Percentiles rank a stretch among this genome's conserved stretches.
phyloP scores from a whole-genome alignment of 2,329 filamentous ascomycete species.

The Ophioceras dolichostomum region DNA sequence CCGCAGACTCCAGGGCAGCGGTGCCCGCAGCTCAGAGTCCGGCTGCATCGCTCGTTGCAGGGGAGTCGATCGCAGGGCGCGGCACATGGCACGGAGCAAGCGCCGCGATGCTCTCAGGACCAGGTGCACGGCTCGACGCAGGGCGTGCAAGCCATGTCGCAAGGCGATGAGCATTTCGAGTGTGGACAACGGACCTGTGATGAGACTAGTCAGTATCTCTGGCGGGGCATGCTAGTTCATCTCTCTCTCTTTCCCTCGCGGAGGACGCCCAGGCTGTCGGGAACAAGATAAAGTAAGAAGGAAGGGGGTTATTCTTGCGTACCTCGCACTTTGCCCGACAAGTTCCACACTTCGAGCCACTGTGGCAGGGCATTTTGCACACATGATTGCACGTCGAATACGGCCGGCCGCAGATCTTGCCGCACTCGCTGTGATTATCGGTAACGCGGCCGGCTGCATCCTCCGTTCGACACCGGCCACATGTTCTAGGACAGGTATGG shows the following conservation, averaged over 20 bases:
- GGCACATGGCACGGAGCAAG: conserved; percentile 44
- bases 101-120: conserved; percentile 9
- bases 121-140: conserved; percentile 10
- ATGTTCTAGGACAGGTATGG: conserved; percentile 39
- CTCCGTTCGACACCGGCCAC: conserved; percentile 32
- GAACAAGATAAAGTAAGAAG: not conserved
- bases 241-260: too few relatives aligned
- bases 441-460: conserved; percentile 14
- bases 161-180: conserved; percentile 12
- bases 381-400: conserved; percentile 43
- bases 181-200: conserved; percentile 33
- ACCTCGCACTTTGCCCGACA: conserved; percentile 40
- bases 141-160: conserved; percentile 8
- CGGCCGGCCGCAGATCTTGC: conserved; percentile 31
- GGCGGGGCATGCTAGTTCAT: too few relatives aligned
- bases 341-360: conserved; percentile 26
- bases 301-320: conserved; percentile 22
- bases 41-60: conserved; percentile 45
- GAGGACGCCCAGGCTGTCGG: not conserved
- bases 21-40: conserved; percentile 43
- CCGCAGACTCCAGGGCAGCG: conserved; percentile 53
- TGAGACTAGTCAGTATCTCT: too few relatives aligned
- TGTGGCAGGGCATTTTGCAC: conserved; percentile 42
- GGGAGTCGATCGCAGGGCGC: conserved; percentile 57
- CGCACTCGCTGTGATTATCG: conserved; percentile 33